Conservation (phyloP, 73 alveolate species). For the Paramecium octaurelia region DNA sequence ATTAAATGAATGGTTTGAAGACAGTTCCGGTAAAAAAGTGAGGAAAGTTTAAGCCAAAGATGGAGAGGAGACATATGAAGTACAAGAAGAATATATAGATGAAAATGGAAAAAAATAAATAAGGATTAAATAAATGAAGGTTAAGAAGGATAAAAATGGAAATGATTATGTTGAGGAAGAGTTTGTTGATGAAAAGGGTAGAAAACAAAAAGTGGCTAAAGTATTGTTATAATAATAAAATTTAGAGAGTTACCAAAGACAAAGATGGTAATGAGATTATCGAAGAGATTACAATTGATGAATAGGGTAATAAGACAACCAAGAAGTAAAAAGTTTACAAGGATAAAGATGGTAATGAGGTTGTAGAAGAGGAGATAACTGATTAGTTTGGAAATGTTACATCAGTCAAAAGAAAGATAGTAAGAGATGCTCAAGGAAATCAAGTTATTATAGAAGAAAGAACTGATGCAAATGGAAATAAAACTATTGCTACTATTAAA, state of each 20-base stretch:
- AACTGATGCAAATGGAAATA: constrained; percentile 55
- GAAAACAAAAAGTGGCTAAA: constrained; percentile 16
- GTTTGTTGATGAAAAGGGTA: constrained; percentile 45
- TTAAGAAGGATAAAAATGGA: constrained; percentile 58
- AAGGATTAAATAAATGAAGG: constrained; percentile 55
- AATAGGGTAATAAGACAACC: constrained; percentile 48
- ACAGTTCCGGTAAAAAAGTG: constrained; percentile 10
- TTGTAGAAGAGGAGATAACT: neutral
- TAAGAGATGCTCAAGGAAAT: constrained; percentile 59
- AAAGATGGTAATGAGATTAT: constrained; percentile 62
- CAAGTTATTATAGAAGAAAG: constrained; percentile 49
- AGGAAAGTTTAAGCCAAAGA: constrained; percentile 51
- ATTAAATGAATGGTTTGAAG: constrained; percentile 56
- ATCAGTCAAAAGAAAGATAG: constrained; percentile 20
- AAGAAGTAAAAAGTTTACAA: constrained; percentile 29
- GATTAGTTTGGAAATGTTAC: neutral
- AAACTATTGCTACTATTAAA: constrained; percentile 32
- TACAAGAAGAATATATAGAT: constrained; percentile 53
- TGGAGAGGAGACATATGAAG: constrained; percentile 58
- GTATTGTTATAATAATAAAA: neutral
- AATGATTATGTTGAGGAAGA: constrained; percentile 57
- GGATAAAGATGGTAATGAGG: constrained; percentile 61
- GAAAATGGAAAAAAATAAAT: constrained; percentile 26
- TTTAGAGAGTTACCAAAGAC: constrained; percentile 47
- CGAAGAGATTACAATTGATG: constrained; percentile 45